phyloP scores from a whole-genome alignment of 139 green algal genomes.

The Mesotaenium endlicherianum region DNA sequence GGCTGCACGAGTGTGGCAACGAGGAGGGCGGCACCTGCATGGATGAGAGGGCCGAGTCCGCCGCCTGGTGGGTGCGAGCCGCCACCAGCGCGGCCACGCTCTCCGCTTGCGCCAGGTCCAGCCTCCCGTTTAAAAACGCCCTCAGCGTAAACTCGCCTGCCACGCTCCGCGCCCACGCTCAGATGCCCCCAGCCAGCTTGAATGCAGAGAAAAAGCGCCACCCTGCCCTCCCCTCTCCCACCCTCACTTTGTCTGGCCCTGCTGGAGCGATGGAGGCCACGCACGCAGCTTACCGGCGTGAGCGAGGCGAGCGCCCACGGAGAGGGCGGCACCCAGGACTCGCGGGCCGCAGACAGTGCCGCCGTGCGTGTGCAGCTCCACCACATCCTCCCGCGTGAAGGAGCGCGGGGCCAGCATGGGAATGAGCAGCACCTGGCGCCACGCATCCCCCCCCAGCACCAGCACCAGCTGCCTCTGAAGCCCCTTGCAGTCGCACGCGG shows the following conservation, averaged over 20 bases:
- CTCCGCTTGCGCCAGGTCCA: constrained; percentile 76
- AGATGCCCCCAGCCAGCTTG: too few species aligned
- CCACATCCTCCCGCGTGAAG: constrained; percentile 94
- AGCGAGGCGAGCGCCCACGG: constrained; percentile 75
- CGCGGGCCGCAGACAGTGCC: constrained; percentile 75
- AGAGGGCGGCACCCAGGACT: constrained; percentile 72
- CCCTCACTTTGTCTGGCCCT: too few species aligned
- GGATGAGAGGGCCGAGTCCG: constrained; percentile 82
- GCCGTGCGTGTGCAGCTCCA: constrained; percentile 94
- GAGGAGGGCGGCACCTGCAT: background rate
- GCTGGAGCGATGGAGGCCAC: too few species aligned
- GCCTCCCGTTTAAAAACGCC: constrained; percentile 93
- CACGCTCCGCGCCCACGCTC: too few species aligned
- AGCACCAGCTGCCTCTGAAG: background rate
- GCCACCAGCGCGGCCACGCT: constrained; percentile 76
- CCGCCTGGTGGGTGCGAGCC: constrained; percentile 76
- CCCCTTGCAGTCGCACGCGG: background rate
- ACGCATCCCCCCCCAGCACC: constrained; percentile 11
- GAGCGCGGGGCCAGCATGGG: constrained; percentile 79
- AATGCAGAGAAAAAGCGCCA: too few species aligned
- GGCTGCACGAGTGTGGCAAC: background rate
- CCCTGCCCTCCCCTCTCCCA: too few species aligned
- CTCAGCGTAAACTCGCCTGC: constrained; percentile 93
- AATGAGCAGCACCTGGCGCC: constrained; percentile 70
- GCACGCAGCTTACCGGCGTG: constrained; percentile 44